Base-by-base conservation (phyloP, 345 rosid genomes). In the Xanthoceras sorbifolium region DNA sequence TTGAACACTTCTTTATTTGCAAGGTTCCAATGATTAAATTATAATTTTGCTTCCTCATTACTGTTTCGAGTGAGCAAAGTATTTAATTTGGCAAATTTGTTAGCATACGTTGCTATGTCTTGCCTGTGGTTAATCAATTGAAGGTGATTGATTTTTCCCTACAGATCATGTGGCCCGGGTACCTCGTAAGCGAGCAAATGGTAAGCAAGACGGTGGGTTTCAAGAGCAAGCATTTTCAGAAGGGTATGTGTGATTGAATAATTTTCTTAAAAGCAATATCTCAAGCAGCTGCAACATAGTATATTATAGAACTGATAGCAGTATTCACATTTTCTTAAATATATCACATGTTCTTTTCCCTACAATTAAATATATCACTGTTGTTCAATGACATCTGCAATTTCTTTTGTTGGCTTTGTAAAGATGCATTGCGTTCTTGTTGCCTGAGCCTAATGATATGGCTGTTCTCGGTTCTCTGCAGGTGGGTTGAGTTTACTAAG, bases 401-500 rank as follows among this genome's bases (percentile, higher is more conserved):
- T 40, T 31, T 72, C 22, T 66, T 36, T 17, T 40, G 2, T 67
- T 34, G 68, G 29, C 64, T 6, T 61, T 8, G 11, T 36, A 25
- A 54, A 76, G 74, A n/a, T 74, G 67, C 28, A 61, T 31, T 64
- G 52, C 4, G 20, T 65, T 60, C 29, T 50, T 66, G 54, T 71
- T 78, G 14, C 34, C 9, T 64, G 44, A 22, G n/a, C 48, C 25
- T 63, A 29, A 32, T 14, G 34, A 1, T 22, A 59, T 38, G 36
- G 20, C 36, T 79, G 38, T 20, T 12, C 38, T 79, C 48, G 26
- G 72, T 1, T 71, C 72, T 25, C 9, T 52, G 89, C 74, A 96
- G 99, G 84, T 92, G 99, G 98, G 94, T 96, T 80, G 99, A 96
- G 81, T 96, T 92, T 83, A 75, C 89, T 71, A 87, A 87, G 84